phyloP scores from a whole-genome alignment of 768 basidiomycete species.

The Termitomyces sp. region DNA sequence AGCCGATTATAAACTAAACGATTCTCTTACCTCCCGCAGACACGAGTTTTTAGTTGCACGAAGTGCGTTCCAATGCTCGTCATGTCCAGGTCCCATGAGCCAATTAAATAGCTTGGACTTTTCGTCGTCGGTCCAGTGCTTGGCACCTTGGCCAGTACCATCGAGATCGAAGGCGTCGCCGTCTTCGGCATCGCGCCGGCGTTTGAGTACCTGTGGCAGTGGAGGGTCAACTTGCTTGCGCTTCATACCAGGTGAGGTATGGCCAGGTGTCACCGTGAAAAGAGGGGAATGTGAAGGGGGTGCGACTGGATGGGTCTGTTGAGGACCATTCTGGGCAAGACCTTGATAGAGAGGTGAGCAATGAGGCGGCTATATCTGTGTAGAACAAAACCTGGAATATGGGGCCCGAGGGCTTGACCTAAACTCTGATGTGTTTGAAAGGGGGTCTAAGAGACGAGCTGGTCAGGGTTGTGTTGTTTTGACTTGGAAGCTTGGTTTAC shows the following conservation, averaged over 20 bases:
- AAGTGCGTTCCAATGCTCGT: constrained; percentile 76
- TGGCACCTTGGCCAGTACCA: constrained; percentile 55
- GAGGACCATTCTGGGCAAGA: constrained; percentile 26
- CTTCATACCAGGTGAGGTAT: constrained; percentile 36
- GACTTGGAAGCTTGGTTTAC: constrained; percentile 34
- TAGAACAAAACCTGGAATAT: constrained; percentile 36
- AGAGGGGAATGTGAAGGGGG: constrained; percentile 33
- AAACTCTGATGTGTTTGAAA: constrained; percentile 56
- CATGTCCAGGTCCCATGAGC: constrained; percentile 67
- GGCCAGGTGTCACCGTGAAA: constrained; percentile 28
- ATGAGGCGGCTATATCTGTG: constrained; percentile 19
- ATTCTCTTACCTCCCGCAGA: constrained; percentile 56
- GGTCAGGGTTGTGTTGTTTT: constrained; percentile 22
- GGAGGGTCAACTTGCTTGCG: constrained; percentile 46
- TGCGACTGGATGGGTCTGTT: constrained; percentile 28
- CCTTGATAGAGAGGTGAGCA: constrained; percentile 34
- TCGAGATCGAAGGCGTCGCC: constrained; percentile 39
- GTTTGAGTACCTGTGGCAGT: constrained; percentile 36
- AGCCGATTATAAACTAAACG: not conserved
- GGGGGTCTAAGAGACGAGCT: constrained; percentile 35
- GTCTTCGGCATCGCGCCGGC: constrained; percentile 42
- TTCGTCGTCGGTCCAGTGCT: constrained; percentile 84
- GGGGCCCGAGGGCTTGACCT: constrained; percentile 55
- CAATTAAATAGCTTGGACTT: constrained; percentile 74
- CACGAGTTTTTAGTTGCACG: constrained; percentile 80